Evolutionary conservation across 768 basidiomycete genomes (phyloP), one percentile per base, ranked within the genome.

Genomic region (Boletus insuetus): DNA sequence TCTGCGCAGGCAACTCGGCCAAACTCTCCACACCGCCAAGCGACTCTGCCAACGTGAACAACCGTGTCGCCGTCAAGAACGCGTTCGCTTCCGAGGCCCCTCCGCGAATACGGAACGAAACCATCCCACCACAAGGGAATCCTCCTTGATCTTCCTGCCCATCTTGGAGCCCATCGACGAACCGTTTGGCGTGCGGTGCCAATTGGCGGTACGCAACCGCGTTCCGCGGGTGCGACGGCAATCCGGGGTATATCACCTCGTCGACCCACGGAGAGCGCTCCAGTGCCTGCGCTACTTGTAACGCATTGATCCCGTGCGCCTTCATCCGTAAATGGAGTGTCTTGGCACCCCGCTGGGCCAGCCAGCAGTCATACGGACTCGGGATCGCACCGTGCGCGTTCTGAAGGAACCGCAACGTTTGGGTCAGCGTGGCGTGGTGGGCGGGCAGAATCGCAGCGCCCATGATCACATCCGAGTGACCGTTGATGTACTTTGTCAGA

Each of bases 401-500:
- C 62, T 97, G 95, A 1, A 97, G 79, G 81, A 94, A 98, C 1
- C 87, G 82, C 20, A 98, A 78, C 49, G 77, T 80, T 7, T 80
- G 67, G 1, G 74, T 68, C 51, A 90, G 72, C 0, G 71, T 68
- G 5, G 73, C 57, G 52, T 83, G 81, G 49, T 78, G 77, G 0
- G 78, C 63, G 9, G 89, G 85, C 7, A 94, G 79, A 60, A 94
- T 84, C 51, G 89, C 71, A 0, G 86, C 85, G 41, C 95, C 95
- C 82, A 94, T 91, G 64, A 97, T 78, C 67, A 96, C 91, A 68
- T 98, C 95, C 0, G 89, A 89, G 73, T 97, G 95, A 0, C 96
- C 96, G 67, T 93, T 91, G 66, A 96, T 77, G 75, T 96, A 97
- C 72, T 98, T 97, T 0, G 87, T 92, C 40, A 94, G 77, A 22